phyloP scores from a whole-genome alignment of 2,329 filamentous ascomycete species.

The Tolypocladium guangdongense region DNA sequence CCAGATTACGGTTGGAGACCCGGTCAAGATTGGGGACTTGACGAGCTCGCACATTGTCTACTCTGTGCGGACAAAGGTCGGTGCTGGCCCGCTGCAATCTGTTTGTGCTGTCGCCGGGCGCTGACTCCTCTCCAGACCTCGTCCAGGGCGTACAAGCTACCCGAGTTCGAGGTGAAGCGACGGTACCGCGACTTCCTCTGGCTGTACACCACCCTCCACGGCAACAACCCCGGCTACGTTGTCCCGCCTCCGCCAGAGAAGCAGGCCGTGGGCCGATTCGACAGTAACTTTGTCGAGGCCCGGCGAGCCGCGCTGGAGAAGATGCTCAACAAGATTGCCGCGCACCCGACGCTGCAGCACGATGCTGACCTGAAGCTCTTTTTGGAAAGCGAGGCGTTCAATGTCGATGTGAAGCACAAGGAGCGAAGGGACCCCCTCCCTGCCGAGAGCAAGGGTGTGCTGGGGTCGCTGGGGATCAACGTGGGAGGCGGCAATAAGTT shows the following conservation, averaged over 20 bases:
- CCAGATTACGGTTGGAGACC: conserved; percentile 84
- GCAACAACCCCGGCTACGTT: conserved; percentile 88
- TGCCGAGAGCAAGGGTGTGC: conserved; percentile 84
- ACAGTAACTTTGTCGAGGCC: conserved; percentile 92
- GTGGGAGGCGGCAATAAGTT: conserved; percentile 78
- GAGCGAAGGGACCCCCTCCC: conserved; percentile 80
- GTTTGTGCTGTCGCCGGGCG: neutral
- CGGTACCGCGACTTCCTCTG: conserved; percentile 95
- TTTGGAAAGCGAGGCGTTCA: conserved; percentile 91
- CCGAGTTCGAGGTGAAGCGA: conserved; percentile 86
- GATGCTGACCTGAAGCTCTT: conserved; percentile 94
- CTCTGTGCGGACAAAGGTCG: conserved; percentile 83
- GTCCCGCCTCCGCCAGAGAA: conserved; percentile 96
- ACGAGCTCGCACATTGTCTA: conserved; percentile 98
- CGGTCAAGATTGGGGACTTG: conserved; percentile 93
- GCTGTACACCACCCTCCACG: conserved; percentile 91
- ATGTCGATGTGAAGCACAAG: conserved; percentile 94
- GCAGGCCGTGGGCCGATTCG: conserved; percentile 91
- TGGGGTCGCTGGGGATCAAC: conserved; percentile 72
- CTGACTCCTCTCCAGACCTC: conserved; percentile 52
- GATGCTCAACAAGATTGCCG: conserved; percentile 94
- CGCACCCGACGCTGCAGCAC: conserved; percentile 82
- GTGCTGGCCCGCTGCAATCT: neutral
- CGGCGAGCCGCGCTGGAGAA: conserved; percentile 84
- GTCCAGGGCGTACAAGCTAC: conserved; percentile 87